A percentile compares a stretch with the other conserved stretches of the same genome.
Evolutionary conservation across 371 early-diverging fungal genomes (phyloP).

Genomic region (Entomophthora muscae): DNA sequence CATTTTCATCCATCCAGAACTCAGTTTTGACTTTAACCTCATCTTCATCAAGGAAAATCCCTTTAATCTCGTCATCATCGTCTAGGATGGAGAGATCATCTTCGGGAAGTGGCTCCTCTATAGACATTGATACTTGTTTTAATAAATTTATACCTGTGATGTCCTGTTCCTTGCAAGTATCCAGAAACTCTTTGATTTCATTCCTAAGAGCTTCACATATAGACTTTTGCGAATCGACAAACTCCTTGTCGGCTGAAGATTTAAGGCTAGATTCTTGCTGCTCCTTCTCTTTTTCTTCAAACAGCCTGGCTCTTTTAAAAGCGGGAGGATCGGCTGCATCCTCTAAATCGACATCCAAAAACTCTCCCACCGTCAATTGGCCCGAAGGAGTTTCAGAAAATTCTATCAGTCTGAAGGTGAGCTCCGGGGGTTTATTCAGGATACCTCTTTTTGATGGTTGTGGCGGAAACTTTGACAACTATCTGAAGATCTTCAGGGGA

Average conservation of each 20-base stretch:
- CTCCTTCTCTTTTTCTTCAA: slow-evolving; percentile 10
- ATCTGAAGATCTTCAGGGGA: slow-evolving; percentile 75
- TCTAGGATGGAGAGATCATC: neutral
- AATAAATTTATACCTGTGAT: no score
- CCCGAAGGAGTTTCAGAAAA: slow-evolving; percentile 79
- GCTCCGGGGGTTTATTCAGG: neutral
- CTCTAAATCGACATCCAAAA: slow-evolving; percentile 77
- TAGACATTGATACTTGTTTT: neutral
- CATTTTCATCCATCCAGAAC: slow-evolving; percentile 1
- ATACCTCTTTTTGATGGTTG: slow-evolving; percentile 55
- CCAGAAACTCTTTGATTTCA: no score
- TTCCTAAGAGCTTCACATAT: no score
- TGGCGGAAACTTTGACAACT: slow-evolving; percentile 85
- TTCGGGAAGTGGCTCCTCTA: neutral
- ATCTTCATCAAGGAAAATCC: slow-evolving; percentile 1
- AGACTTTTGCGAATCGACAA: no score
- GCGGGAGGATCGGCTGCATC: slow-evolving; percentile 83
- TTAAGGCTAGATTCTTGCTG: no score
- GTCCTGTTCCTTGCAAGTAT: no score
- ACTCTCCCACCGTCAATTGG: slow-evolving; percentile 71
- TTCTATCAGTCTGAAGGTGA: slow-evolving; percentile 49
- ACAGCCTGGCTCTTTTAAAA: slow-evolving; percentile 31
- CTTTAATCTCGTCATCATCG: neutral
- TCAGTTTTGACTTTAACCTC: slow-evolving; percentile 1
- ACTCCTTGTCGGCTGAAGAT: no score